These are phyloP conservation scores for Trichoderma reesei DNA, from an alignment of 495 filamentous ascomycete species.

Conservation along the genomic window DNA sequence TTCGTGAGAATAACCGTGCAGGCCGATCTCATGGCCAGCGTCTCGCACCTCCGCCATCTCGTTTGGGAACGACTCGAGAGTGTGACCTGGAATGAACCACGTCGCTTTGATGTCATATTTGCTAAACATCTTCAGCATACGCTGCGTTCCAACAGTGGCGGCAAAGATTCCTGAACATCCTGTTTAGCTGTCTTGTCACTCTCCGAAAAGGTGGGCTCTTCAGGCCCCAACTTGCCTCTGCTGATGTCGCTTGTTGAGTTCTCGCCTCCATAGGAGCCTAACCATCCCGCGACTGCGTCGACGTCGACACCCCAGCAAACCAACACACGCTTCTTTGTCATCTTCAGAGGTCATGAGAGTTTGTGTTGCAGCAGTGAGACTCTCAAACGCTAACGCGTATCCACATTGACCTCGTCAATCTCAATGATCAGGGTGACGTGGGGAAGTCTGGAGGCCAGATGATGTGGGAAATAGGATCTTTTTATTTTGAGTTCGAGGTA, in stretches of 20 bases:
- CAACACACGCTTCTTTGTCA: conserved; percentile 50
- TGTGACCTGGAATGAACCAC: conserved; percentile 78
- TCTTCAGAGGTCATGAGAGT: conserved; percentile 14
- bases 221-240: conserved; percentile 25
- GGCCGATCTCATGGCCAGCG: conserved; percentile 68
- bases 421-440: no score
- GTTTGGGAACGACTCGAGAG: conserved; percentile 67
- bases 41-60: conserved; percentile 67
- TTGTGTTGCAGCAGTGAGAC: no score
- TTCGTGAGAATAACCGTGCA: conserved; percentile 68
- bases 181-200: conserved; percentile 23
- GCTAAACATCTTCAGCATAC: conserved; percentile 64
- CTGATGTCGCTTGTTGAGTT: conserved; percentile 42
- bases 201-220: neutral
- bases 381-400: no score
- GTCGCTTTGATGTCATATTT: conserved; percentile 77
- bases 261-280: conserved; percentile 26
- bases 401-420: no score
- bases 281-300: conserved; percentile 40
- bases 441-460: no score
- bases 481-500: no score
- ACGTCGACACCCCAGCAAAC: conserved; percentile 33
- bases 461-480: no score
- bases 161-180: conserved; percentile 26
- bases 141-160: conserved; percentile 59